phyloP scores from a whole-genome alignment of 108 stramenopile species.

The Mediolabrus comicus region DNA sequence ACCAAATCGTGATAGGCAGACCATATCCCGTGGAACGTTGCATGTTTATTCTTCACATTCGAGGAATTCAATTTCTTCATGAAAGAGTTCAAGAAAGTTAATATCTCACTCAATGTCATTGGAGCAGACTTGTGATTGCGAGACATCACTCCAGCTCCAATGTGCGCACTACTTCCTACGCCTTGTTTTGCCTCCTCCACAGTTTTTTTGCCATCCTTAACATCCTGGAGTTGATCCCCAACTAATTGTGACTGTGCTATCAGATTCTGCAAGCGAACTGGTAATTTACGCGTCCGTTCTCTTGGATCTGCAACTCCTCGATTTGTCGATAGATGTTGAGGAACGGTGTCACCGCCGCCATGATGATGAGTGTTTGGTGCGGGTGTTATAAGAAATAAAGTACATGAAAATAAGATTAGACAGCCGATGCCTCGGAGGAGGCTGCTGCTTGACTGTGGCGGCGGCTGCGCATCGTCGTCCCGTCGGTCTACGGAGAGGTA shows the following conservation, averaged over 20 bases:
- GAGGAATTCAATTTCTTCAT: slow-evolving; percentile 63
- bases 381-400: slow-evolving; percentile 24
- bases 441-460: not conserved
- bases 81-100: slow-evolving; percentile 60
- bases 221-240: slow-evolving; percentile 70
- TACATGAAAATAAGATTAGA: slow-evolving; percentile 11
- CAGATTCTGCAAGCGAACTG: slow-evolving; percentile 49
- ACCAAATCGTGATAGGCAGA: slow-evolving; percentile 79
- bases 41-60: slow-evolving; percentile 49
- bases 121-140: slow-evolving; percentile 60
- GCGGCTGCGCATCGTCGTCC: not conserved
- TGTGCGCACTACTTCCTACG: slow-evolving; percentile 36
- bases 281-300: slow-evolving; percentile 38
- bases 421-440: slow-evolving; percentile 14
- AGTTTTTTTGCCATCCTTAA: slow-evolving; percentile 74
- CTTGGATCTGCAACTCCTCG: slow-evolving; percentile 22
- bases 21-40: slow-evolving; percentile 78
- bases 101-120: slow-evolving; percentile 72
- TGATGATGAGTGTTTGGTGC: slow-evolving; percentile 16
- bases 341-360: slow-evolving; percentile 7
- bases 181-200: slow-evolving; percentile 74
- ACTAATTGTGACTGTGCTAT: slow-evolving; percentile 68
- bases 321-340: not conserved
- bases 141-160: slow-evolving; percentile 14
- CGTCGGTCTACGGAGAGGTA: slow-evolving; percentile 11